These are phyloP conservation scores for Zygoascus sp. DNA, from an alignment of 1,139 yeast genomes.

Conservation along the genomic window DNA sequence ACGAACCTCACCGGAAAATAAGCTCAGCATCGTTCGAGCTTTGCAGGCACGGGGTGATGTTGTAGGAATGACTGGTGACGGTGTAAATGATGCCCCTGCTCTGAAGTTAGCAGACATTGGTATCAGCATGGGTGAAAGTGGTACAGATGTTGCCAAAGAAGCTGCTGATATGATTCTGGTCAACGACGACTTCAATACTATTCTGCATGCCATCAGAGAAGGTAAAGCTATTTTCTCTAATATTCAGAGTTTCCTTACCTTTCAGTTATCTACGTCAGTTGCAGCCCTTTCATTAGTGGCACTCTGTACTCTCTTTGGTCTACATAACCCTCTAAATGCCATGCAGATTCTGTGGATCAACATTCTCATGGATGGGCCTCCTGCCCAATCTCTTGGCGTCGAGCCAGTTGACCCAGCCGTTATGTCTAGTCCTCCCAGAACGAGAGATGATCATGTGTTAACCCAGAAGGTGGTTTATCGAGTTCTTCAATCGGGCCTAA, in stretches of 20 bases:
- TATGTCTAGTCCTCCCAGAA: conserved; percentile 91
- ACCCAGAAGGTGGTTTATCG: conserved; percentile 65
- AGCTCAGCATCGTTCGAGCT: conserved; percentile 85
- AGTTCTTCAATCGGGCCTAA: conserved; percentile 65
- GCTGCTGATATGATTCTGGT: conserved; percentile 97
- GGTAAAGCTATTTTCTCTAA: conserved; percentile 95
- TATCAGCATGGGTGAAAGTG: conserved; percentile 93
- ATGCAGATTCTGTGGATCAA: conserved; percentile 98
- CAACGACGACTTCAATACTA: conserved; percentile 93
- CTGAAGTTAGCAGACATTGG: conserved; percentile 95
- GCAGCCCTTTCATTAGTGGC: conserved; percentile 92
- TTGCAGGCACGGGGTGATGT: conserved; percentile 89
- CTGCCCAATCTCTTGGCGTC: conserved; percentile 95
- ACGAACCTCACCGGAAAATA: conserved; percentile 95
- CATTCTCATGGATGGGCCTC: conserved; percentile 98
- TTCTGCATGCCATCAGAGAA: conserved; percentile 86
- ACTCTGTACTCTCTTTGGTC: conserved; percentile 73
- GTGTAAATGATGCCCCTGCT: conserved; percentile 99
- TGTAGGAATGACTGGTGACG: conserved; percentile 99
- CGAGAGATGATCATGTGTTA: conserved; percentile 74
- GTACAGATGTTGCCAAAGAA: conserved; percentile 97
- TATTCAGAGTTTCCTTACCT: conserved; percentile 88
- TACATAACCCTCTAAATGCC: conserved; percentile 95
- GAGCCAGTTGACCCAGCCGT: conserved; percentile 96
- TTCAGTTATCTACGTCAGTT: conserved; percentile 91